phyloP scores from a whole-genome alignment of 345 rosid species.

The Euclidium syriacum region DNA sequence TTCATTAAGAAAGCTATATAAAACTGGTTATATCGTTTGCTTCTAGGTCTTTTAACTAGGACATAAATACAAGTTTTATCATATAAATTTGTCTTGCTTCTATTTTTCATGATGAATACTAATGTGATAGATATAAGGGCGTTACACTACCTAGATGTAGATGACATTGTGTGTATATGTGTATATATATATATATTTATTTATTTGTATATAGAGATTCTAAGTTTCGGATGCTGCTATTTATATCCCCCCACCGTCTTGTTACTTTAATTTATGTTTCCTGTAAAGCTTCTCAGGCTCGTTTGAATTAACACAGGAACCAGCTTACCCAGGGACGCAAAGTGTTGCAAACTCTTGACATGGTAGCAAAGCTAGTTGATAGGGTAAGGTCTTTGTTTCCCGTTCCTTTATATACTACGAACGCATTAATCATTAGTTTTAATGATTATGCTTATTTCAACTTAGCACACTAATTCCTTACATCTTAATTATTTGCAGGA shows the following conservation, averaged over 20 bases:
- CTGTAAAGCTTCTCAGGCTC: slow-evolving; percentile 4
- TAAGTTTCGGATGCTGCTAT: not conserved
- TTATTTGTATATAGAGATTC: not conserved
- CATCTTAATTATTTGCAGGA: slow-evolving; percentile 44
- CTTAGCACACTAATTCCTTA: not conserved
- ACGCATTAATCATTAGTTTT: not conserved
- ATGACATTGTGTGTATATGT: not conserved
- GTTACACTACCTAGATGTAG: not conserved
- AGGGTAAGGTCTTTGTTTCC: slow-evolving; percentile 44
- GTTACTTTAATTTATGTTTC: not conserved
- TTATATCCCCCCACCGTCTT: not conserved
- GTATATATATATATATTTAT: not conserved
- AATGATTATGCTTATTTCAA: not conserved
- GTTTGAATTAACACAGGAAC: slow-evolving; percentile 41
- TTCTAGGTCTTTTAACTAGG: not conserved
- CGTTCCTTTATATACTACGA: not conserved
- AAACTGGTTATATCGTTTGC: not conserved
- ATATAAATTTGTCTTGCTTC: not conserved
- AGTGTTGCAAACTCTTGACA: slow-evolving; percentile 68
- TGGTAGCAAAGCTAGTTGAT: slow-evolving; percentile 71
- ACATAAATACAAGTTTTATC: not conserved
- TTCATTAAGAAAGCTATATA: not conserved
- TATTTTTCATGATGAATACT: not conserved
- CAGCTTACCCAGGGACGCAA: slow-evolving; percentile 89
- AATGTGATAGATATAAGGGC: not conserved